A percentile compares a stretch with the other conserved stretches of the same genome.
These are phyloP conservation scores for Waitea zeae DNA, from an alignment of 1,284 basidiomycete species.

Conservation along the genomic window DNA sequence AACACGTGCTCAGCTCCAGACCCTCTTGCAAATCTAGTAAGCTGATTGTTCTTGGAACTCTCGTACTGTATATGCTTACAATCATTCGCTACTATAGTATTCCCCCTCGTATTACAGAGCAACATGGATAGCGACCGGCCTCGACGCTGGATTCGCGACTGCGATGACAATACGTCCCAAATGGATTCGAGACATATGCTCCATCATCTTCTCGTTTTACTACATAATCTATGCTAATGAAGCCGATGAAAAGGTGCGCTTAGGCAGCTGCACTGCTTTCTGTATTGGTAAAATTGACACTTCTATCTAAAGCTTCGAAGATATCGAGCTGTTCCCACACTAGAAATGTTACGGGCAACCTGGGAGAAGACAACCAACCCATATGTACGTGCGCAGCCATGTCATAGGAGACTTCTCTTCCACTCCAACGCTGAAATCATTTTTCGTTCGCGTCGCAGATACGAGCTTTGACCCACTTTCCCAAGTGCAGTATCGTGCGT, in stretches of 20 bases:
- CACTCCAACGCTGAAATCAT: too few relatives aligned
- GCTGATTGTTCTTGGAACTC: constrained; percentile 16
- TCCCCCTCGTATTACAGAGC: constrained; percentile 88
- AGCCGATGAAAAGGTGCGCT: constrained; percentile 78
- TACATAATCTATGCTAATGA: constrained; percentile 91
- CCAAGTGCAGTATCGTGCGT: constrained; percentile 49
- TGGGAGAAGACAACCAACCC: constrained; percentile 97
- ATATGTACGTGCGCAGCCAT: constrained; percentile 35
- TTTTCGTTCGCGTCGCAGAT: constrained; percentile 26
- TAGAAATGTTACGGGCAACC: constrained; percentile 87
- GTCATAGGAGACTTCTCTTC: constrained; percentile 2
- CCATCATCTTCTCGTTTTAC: constrained; percentile 74
- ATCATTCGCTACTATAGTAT: constrained; percentile 35
- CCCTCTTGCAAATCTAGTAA: constrained; percentile 73
- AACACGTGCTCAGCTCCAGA: constrained; percentile 57
- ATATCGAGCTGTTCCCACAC: constrained; percentile 83
- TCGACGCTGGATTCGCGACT: constrained; percentile 96
- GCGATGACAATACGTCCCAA: constrained; percentile 88
- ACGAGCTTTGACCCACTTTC: constrained; percentile 40
- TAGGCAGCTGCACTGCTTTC: constrained; percentile 2
- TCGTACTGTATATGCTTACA: background rate
- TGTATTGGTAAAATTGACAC: background rate
- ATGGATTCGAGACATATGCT: constrained; percentile 80
- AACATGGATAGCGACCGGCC: constrained; percentile 87
- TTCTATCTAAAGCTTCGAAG: constrained; percentile 50